A percentile compares a stretch with the other conserved stretches of the same genome.
phyloP scores from a whole-genome alignment of 108 stramenopile species.

The Nitzschia sp. region DNA sequence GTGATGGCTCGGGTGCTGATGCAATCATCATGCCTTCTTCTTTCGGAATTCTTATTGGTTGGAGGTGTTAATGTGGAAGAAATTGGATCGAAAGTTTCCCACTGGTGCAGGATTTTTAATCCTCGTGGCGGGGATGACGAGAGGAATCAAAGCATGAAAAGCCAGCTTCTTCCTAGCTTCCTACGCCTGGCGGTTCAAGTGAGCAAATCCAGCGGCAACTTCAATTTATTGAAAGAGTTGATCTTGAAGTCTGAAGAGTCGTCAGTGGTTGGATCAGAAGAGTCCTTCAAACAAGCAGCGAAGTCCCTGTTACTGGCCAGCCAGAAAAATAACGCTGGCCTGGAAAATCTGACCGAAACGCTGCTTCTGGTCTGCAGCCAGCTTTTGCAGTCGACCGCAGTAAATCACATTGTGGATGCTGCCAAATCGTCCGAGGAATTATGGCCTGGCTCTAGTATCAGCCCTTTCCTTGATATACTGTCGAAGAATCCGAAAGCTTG shows the following conservation, averaged over 20 bases:
- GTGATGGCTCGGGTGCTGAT: slow-evolving; percentile 23
- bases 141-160: background rate
- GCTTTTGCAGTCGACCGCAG: background rate
- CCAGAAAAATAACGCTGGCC: background rate
- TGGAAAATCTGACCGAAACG: background rate
- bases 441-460: slow-evolving; percentile 1
- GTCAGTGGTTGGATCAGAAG: background rate
- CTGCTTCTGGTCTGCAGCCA: background rate
- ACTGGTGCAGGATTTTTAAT: slow-evolving; percentile 33
- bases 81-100: slow-evolving; percentile 17
- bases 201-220: slow-evolving; percentile 5
- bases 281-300: background rate
- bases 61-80: slow-evolving; percentile 25
- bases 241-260: slow-evolving; percentile 16
- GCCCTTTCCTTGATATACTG: slow-evolving; percentile 8
- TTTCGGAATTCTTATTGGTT: slow-evolving; percentile 40
- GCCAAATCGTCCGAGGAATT: background rate
- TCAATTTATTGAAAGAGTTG: slow-evolving; percentile 17
- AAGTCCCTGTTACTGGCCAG: slow-evolving; percentile 1
- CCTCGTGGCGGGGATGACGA: background rate
- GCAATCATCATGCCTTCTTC: slow-evolving; percentile 41
- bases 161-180: slow-evolving; percentile 28
- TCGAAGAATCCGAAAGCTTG: slow-evolving; percentile 2
- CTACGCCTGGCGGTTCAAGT: slow-evolving; percentile 38
- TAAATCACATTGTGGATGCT: background rate